Evolutionary conservation across 495 filamentous ascomycete species (phyloP).

Genomic region (Hypoxylon cercidicola): DNA sequence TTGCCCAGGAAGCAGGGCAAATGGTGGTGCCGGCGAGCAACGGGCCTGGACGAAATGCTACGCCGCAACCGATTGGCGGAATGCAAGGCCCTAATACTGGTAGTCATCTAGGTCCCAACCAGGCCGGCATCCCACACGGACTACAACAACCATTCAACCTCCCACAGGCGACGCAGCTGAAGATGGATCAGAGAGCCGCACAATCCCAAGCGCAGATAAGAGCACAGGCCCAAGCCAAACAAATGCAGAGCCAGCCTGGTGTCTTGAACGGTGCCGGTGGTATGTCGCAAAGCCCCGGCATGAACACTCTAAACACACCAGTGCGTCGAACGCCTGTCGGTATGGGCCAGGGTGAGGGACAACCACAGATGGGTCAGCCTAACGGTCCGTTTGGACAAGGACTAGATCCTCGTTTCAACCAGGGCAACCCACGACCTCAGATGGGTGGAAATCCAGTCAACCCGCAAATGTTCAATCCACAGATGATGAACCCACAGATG

Average conservation of each 20-base stretch:
- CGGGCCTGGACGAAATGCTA: slow-evolving; percentile 55
- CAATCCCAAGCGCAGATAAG: slow-evolving; percentile 53
- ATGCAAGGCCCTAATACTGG: slow-evolving; percentile 49
- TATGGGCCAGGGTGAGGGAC: slow-evolving; percentile 49
- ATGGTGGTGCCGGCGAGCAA: slow-evolving; percentile 62
- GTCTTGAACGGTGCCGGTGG: slow-evolving; percentile 53
- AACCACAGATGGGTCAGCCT: slow-evolving; percentile 48
- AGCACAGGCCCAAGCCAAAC: slow-evolving; percentile 52
- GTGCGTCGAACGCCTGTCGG: slow-evolving; percentile 56
- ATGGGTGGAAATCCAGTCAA: slow-evolving; percentile 42
- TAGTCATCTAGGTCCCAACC: slow-evolving; percentile 49
- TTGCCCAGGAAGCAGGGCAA: slow-evolving; percentile 60
- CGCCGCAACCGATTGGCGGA: slow-evolving; percentile 53
- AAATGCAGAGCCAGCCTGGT: slow-evolving; percentile 61
- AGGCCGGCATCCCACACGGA: slow-evolving; percentile 49
- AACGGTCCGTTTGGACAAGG: slow-evolving; percentile 50
- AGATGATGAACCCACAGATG: slow-evolving; percentile 39
- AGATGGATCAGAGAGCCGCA: slow-evolving; percentile 52
- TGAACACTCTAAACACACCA: slow-evolving; percentile 61
- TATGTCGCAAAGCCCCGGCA: slow-evolving; percentile 62
- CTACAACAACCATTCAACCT: slow-evolving; percentile 51
- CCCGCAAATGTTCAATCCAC: slow-evolving; percentile 33
- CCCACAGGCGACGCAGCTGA: slow-evolving; percentile 51
- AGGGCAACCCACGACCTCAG: slow-evolving; percentile 47
- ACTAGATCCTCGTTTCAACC: slow-evolving; percentile 57